Evolutionary conservation across 2,329 filamentous ascomycete species (phyloP), one percentile per base, ranked within the genome.

Genomic region (Pyricularia pennisetigena): DNA sequence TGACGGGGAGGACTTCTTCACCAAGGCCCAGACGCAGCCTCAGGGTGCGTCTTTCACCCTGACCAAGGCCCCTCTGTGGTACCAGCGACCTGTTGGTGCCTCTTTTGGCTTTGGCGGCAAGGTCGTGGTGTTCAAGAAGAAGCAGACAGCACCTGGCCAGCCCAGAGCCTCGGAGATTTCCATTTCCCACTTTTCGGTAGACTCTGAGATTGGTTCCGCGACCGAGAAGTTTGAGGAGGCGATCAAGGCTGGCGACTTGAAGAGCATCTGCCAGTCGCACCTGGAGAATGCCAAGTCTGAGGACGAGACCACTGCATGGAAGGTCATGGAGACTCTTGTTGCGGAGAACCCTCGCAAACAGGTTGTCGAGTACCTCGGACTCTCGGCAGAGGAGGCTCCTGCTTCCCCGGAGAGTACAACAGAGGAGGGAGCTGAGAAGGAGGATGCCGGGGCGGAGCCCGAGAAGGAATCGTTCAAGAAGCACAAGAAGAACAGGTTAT

Each of bases 21-120:
- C 92, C 16, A 94, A 93, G 77, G 94, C 94, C 12, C 94, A 97
- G 77, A 92, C 90, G 7, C 93, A 97, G 74, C 93, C 94, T 3
- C 94, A 97, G 78, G 91, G 90, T 26, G 91, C 92, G 29, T 93
- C 92, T 2, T 99, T 98, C 82, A 92, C 93, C 2, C 82, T 99
- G 63, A 82, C 85, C 65, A 93, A 93, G 75, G 90, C 95, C 1
- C 96, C 95, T 0, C 94, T 89, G 73, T 99, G 95, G 95, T 85
- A 95, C 61, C 89, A 97, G 78, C 86, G 91, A 68, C 94, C 94
- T 1, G 86, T 90, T 61, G 92, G 93, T 74, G 94, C 90, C 20
- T 92, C 93, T 0, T 99, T 99, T 79, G 95, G 93, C 0, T 99
- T 98, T 76, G 95, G 95, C 68, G 95, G 96, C 67, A 97, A 97